Percentiles rank a stretch among this genome's conserved stretches.
phyloP scores from a whole-genome alignment of 257 asterid genomes.

The Nicotiana attenuata region DNA sequence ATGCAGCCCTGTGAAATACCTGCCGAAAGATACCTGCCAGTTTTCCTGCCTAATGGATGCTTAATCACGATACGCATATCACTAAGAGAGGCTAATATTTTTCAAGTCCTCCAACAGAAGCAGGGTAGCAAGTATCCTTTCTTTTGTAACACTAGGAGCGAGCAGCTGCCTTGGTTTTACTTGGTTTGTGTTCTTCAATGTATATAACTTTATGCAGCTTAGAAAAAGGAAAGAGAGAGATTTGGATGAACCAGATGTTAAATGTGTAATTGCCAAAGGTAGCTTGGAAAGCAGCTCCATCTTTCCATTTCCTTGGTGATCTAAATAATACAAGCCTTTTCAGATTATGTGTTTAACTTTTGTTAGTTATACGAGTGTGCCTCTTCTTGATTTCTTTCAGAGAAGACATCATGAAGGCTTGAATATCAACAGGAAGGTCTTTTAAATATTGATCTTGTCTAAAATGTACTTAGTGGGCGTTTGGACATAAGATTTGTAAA shows the following conservation, averaged over 20 bases:
- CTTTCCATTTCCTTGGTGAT: conserved; percentile 12
- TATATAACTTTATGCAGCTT: conserved; percentile 28
- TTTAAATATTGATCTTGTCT: background rate
- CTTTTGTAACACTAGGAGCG: conserved; percentile 12
- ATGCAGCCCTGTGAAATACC: background rate
- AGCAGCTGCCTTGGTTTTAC: background rate
- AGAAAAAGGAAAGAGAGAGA: conserved; percentile 4
- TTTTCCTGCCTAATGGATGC: background rate
- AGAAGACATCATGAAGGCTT: background rate
- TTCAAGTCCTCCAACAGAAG: background rate
- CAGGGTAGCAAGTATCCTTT: conserved; percentile 8
- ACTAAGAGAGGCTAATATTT: background rate
- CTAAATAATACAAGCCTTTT: conserved; percentile 8
- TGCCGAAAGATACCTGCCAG: background rate
- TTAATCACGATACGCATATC: background rate
- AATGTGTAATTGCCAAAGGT: conserved; percentile 6
- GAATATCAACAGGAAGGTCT: background rate
- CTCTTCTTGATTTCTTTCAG: background rate
- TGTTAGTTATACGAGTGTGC: background rate
- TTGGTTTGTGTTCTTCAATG: conserved; percentile 27
- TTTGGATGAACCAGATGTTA: conserved; percentile 1
- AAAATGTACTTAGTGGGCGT: background rate
- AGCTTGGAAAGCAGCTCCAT: conserved; percentile 15
- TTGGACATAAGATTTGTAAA: too few species aligned
- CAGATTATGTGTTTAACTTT: background rate